Conservation (phyloP, 2,329 filamentous ascomycete species). For the Byssoonygena ceratinophila region DNA sequence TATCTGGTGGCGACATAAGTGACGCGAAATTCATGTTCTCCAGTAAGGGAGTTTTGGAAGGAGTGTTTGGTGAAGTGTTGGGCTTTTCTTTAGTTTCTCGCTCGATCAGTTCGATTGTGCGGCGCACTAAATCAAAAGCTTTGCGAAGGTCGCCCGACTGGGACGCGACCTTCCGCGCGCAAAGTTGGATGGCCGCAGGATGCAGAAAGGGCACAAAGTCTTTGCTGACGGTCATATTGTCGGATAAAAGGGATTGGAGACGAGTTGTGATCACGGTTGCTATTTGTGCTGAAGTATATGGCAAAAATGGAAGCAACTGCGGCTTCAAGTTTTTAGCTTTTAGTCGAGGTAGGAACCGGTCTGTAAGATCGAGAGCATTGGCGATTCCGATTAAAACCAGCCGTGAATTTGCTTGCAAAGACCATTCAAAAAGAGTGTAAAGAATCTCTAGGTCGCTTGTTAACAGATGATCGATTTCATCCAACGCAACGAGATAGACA, state of each 20-base stretch:
- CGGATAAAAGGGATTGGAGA: slow-evolving; percentile 60
- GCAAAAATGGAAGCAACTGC: slow-evolving; percentile 78
- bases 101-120: slow-evolving; percentile 81
- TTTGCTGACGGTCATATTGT: slow-evolving; percentile 32
- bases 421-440: slow-evolving; percentile 96
- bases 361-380: slow-evolving; percentile 89
- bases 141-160: slow-evolving; percentile 92
- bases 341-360: slow-evolving; percentile 83
- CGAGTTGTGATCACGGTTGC: slow-evolving; percentile 76
- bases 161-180: slow-evolving; percentile 84
- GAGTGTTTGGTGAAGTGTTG: slow-evolving; percentile 45
- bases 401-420: slow-evolving; percentile 65
- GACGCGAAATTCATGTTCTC: slow-evolving; percentile 70
- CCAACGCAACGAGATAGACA: slow-evolving; percentile 74
- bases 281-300: slow-evolving; percentile 80
- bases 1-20: slow-evolving; percentile 37
- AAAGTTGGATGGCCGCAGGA: slow-evolving; percentile 84
- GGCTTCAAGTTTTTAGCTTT: slow-evolving; percentile 90
- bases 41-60: slow-evolving; percentile 64
- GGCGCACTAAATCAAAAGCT: slow-evolving; percentile 85
- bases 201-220: slow-evolving; percentile 78
- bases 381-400: slow-evolving; percentile 85
- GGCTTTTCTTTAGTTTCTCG: slow-evolving; percentile 64
- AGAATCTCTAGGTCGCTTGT: slow-evolving; percentile 79
- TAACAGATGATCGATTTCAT: slow-evolving; percentile 91